phyloP scores from a whole-genome alignment of 2,329 filamentous ascomycete species.

The Penicillium aurantiogriseum region DNA sequence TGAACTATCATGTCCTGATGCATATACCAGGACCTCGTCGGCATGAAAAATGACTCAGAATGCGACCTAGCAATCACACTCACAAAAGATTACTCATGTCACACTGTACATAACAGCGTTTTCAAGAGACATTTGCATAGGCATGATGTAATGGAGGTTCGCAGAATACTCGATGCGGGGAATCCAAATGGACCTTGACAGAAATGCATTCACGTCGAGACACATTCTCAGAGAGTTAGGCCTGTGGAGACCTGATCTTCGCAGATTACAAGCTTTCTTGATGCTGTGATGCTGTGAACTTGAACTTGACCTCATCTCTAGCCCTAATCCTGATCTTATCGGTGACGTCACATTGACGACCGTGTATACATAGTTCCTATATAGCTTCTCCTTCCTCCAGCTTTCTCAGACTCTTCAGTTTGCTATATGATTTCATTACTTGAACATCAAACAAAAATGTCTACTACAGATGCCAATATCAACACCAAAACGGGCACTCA shows the following conservation, averaged over 20 bases:
- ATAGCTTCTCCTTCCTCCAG: background rate
- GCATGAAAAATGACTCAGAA: background rate
- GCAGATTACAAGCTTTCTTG: background rate
- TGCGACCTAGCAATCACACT: no score
- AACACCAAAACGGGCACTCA: slow-evolving; percentile 63
- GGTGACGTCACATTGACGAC: slow-evolving; percentile 29
- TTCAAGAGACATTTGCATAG: background rate
- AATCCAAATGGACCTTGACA: background rate
- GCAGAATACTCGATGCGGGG: background rate
- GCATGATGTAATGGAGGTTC: background rate
- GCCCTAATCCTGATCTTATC: slow-evolving; percentile 19
- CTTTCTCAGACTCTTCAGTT: background rate
- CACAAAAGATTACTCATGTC: background rate
- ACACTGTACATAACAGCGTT: no score
- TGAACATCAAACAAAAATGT: slow-evolving; percentile 20
- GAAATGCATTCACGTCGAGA: background rate
- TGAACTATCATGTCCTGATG: background rate
- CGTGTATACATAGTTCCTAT: slow-evolving; percentile 10
- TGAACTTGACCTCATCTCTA: background rate
- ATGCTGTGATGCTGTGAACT: background rate
- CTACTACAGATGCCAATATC: slow-evolving; percentile 34
- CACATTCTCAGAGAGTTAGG: background rate
- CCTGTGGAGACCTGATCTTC: background rate
- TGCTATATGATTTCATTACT: background rate
- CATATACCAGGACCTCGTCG: accelerated